Percentiles rank a stretch among this genome's conserved stretches.
Evolutionary conservation across 768 basidiomycete species (phyloP).

Genomic region (Leccinum longicurvipes): DNA sequence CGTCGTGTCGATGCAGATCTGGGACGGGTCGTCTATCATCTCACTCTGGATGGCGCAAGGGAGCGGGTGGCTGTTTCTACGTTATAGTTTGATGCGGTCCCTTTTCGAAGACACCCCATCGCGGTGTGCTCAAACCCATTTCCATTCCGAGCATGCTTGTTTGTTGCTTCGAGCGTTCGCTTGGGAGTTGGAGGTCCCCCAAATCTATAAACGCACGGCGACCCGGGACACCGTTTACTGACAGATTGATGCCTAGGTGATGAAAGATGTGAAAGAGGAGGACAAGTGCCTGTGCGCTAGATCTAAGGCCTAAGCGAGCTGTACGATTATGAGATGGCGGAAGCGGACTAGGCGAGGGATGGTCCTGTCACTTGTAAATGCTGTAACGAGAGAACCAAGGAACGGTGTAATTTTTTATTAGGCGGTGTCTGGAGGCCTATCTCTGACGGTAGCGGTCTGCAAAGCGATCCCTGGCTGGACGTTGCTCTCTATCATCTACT

Average conservation of each 20-base stretch:
- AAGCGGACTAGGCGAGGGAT: conserved; percentile 8
- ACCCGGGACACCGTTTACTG: conserved; percentile 28
- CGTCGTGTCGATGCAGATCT: conserved; percentile 14
- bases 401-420: conserved; percentile 17
- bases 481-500: conserved; percentile 20
- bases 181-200: conserved; percentile 21
- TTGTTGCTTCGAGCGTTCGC: conserved; percentile 15
- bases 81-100: conserved; percentile 34
- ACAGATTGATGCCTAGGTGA: conserved; percentile 37
- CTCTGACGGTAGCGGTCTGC: conserved; percentile 8
- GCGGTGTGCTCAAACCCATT: conserved; percentile 23
- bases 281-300: conserved; percentile 45
- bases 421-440: conserved; percentile 30
- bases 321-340: conserved; percentile 1
- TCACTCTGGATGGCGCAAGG: conserved; percentile 5
- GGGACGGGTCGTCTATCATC: conserved; percentile 14
- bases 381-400: conserved; percentile 12
- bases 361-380: conserved; percentile 8
- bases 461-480: conserved; percentile 13
- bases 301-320: conserved; percentile 16
- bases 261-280: conserved; percentile 48
- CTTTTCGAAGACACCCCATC: conserved; percentile 35
- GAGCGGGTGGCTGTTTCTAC: conserved; percentile 20
- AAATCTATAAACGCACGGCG: conserved; percentile 24
- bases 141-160: conserved; percentile 9